Conservation (phyloP, 306 rosid genomes). For the Vigna angularis region DNA sequence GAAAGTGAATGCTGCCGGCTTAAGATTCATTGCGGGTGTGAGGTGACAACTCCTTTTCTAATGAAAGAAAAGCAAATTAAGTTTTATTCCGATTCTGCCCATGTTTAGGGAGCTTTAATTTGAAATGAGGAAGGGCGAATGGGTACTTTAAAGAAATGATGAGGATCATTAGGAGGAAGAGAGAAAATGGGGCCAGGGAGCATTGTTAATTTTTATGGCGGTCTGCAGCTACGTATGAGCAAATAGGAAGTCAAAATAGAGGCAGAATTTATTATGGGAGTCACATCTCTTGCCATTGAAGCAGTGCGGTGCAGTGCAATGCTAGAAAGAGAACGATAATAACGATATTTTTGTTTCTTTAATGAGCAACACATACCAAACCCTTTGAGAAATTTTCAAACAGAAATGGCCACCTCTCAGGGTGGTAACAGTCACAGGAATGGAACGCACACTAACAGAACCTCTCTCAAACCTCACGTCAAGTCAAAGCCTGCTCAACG, state of each 20-base stretch:
- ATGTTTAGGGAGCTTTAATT: constrained; percentile 11
- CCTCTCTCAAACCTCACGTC: constrained; percentile 60
- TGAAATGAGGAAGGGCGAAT: constrained; percentile 33
- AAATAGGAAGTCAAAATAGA: constrained; percentile 33
- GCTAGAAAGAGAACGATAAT: not conserved
- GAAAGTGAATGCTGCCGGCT: constrained; percentile 47
- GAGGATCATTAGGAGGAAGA: not conserved
- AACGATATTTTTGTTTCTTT: constrained; percentile 16
- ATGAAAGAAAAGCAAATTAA: constrained; percentile 17
- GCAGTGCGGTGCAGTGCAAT: constrained; percentile 11
- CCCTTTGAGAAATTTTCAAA: constrained; percentile 2
- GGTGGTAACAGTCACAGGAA: constrained; percentile 55
- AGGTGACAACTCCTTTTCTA: constrained; percentile 31
- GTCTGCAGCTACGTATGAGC: not conserved
- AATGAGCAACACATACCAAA: constrained; percentile 36
- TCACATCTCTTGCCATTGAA: constrained; percentile 54
- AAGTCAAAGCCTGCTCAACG: constrained; percentile 82
- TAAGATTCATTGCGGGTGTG: constrained; percentile 32
- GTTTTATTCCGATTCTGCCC: not conserved
- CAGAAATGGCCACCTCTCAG: constrained; percentile 72
- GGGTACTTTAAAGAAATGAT: constrained; percentile 6
- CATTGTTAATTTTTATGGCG: constrained; percentile 13
- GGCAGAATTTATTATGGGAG: constrained; percentile 52
- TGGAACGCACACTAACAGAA: constrained; percentile 58
- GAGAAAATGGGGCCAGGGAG: not conserved